Evolutionary conservation across 805 yeast species (phyloP).

Genomic region (Barnettozyma siamensis): DNA sequence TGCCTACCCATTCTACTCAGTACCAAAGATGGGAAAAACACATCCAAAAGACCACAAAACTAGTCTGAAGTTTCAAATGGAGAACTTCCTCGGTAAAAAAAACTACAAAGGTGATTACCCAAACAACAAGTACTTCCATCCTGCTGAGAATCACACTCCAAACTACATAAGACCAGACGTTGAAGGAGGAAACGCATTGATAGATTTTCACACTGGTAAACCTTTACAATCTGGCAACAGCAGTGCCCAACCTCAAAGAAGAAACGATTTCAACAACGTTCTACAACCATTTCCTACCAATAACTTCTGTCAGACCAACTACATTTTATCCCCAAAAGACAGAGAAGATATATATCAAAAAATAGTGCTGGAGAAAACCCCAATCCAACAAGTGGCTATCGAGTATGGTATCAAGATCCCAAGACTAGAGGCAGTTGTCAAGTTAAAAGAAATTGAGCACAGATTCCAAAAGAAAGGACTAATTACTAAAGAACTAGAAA

Average conservation of each 20-base stretch:
- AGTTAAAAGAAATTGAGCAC: constrained; percentile 60
- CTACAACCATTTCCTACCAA: constrained; percentile 83
- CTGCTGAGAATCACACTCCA: constrained; percentile 63
- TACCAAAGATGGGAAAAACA: constrained; percentile 35
- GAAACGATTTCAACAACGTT: constrained; percentile 11
- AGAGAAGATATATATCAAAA: constrained; percentile 57
- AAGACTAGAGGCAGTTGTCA: constrained; percentile 83
- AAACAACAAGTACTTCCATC: constrained; percentile 66
- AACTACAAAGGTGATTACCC: constrained; percentile 79
- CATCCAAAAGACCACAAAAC: constrained; percentile 41
- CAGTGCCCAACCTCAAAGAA: constrained; percentile 1
- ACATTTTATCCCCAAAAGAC: constrained; percentile 50
- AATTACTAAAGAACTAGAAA: constrained; percentile 49
- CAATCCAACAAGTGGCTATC: constrained; percentile 70
- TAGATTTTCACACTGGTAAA: constrained; percentile 29
- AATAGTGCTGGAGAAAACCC: constrained; percentile 42
- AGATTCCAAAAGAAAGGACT: constrained; percentile 48
- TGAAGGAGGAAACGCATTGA: constrained; percentile 36
- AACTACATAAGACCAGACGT: constrained; percentile 60
- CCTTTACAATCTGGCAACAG: constrained; percentile 21
- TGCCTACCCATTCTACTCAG: constrained; percentile 50
- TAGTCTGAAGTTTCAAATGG: constrained; percentile 56
- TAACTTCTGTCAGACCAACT: constrained; percentile 60
- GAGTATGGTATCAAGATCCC: constrained; percentile 76
- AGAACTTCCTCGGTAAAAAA: constrained; percentile 74